Evolutionary conservation across 2,329 filamentous ascomycete species (phyloP).

Genomic region (Pseudogymnoascus sp.): DNA sequence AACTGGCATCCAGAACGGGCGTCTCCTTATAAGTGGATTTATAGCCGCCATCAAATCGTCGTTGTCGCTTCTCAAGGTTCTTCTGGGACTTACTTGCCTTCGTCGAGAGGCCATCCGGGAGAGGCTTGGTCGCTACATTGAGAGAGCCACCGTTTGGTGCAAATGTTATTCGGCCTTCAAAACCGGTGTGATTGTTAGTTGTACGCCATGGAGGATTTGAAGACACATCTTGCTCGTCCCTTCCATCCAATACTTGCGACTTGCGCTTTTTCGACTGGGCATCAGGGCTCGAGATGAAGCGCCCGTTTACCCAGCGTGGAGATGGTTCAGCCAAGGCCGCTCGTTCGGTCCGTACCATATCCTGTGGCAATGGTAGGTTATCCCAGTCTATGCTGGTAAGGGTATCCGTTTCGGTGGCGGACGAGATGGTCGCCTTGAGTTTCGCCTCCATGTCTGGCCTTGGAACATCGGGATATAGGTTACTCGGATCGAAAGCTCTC

Average conservation of each 20-base stretch:
- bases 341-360: conserved; percentile 63
- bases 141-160: conserved; percentile 19
- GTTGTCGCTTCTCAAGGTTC: conserved; percentile 78
- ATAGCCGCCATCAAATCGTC: conserved; percentile 69
- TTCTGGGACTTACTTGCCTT: conserved; percentile 82
- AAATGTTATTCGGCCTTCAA: conserved; percentile 66
- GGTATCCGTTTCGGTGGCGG: conserved; percentile 64
- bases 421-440: conserved; percentile 76
- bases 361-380: conserved; percentile 72
- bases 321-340: conserved; percentile 42
- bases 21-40: conserved; percentile 44
- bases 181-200: conserved; percentile 47
- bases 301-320: conserved; percentile 26
- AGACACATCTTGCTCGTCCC: conserved; percentile 40
- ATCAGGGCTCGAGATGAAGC: conserved; percentile 10
- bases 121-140: conserved; percentile 37
- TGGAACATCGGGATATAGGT: conserved; percentile 54
- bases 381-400: conserved; percentile 77
- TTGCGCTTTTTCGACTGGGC: conserved; percentile 66
- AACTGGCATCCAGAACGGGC: conserved; percentile 47
- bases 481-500: conserved; percentile 72
- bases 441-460: conserved; percentile 71
- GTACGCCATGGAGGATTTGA: conserved; percentile 65
- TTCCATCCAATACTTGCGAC: conserved; percentile 55
- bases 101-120: conserved; percentile 35